Evolutionary conservation across 441 rosid species (phyloP).

Genomic region (Jatropha multifida): DNA sequence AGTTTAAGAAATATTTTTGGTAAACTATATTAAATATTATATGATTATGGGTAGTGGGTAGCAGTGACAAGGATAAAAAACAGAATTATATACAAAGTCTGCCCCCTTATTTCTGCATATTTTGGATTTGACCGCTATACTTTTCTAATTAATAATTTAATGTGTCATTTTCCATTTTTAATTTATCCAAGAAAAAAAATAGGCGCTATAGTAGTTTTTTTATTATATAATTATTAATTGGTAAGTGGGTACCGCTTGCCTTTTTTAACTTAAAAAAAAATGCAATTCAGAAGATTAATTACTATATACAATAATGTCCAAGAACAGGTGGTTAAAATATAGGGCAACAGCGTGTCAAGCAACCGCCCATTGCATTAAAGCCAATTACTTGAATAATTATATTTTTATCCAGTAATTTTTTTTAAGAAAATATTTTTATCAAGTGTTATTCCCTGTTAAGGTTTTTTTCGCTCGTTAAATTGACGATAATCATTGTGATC

Average conservation of each 20-base stretch:
- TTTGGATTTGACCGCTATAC: not conserved
- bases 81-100: conserved; percentile 27
- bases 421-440: not conserved
- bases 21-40: not conserved
- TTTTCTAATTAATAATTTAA: not conserved
- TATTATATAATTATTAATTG: no score
- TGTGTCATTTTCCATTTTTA: not conserved
- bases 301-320: no score
- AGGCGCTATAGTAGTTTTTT: not conserved
- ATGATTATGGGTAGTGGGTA: not conserved
- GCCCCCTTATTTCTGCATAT: not conserved
- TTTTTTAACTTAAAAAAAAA: no score
- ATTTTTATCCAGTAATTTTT: not conserved
- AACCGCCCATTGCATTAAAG: conserved; percentile 25
- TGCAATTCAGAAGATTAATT: no score
- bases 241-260: no score
- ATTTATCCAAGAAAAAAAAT: not conserved
- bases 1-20: no score
- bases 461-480: not conserved
- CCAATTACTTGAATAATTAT: conserved; percentile 8
- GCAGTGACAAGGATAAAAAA: not conserved
- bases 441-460: not conserved
- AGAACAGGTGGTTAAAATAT: not conserved
- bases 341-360: not conserved
- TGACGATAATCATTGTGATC: no score